Percentiles rank a stretch among this genome's conserved stretches.
phyloP scores from a whole-genome alignment of 2,329 filamentous ascomycete genomes.

The Chaetomium sp. region DNA sequence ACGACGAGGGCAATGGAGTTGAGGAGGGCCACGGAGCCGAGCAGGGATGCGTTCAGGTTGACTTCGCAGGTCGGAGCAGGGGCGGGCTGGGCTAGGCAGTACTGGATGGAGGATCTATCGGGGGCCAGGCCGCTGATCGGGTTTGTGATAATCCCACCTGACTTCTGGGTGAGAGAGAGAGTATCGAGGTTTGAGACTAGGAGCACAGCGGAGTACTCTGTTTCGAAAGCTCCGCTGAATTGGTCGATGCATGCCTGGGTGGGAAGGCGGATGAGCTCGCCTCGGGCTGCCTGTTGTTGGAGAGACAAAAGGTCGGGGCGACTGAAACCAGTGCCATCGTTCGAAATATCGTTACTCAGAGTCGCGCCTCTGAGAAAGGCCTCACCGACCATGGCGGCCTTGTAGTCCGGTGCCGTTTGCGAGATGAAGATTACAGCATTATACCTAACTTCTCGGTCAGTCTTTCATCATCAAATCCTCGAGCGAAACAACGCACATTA shows the following conservation, averaged over 20 bases:
- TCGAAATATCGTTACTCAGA: conserved; percentile 42
- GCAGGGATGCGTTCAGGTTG: conserved; percentile 47
- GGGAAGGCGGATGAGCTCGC: conserved; percentile 40
- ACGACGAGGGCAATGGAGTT: conserved; percentile 44
- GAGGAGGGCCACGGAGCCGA: conserved; percentile 48
- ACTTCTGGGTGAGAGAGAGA: conserved; percentile 42
- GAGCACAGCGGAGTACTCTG: conserved; percentile 41
- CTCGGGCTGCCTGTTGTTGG: conserved; percentile 40
- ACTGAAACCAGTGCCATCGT: conserved; percentile 42
- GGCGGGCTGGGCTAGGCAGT: conserved; percentile 40
- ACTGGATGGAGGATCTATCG: conserved; percentile 37
- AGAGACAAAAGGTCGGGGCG: conserved; percentile 42
- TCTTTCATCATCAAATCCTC: not conserved
- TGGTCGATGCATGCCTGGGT: conserved; percentile 39
- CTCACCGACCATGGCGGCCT: conserved; percentile 42
- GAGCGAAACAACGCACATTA: conserved; percentile 48
- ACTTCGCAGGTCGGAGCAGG: conserved; percentile 43
- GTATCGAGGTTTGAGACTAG: conserved; percentile 39
- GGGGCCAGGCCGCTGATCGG: conserved; percentile 26
- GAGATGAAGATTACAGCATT: conserved; percentile 54
- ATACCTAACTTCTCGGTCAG: conserved; percentile 44
- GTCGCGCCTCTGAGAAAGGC: conserved; percentile 43
- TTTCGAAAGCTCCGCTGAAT: conserved; percentile 40
- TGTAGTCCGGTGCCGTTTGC: conserved; percentile 40
- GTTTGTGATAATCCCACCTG: conserved; percentile 10